Evolutionary conservation across 2,329 filamentous ascomycete genomes (phyloP).

Genomic region (Dactylellina drechsleri): DNA sequence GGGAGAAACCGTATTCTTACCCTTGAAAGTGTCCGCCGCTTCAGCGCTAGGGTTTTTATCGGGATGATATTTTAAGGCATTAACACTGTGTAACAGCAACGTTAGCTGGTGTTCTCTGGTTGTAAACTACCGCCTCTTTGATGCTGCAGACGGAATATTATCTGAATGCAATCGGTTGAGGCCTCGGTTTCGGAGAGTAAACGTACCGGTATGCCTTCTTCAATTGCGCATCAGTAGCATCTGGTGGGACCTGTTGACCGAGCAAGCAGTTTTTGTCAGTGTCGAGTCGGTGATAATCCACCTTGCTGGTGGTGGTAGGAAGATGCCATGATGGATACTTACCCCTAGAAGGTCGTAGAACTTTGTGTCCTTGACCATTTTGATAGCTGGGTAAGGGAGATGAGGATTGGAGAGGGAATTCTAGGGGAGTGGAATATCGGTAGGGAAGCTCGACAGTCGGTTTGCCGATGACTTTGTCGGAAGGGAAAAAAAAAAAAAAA

Average conservation of each 20-base stretch:
- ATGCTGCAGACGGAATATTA: neutral
- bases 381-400: slow-evolving; percentile 60
- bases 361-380: slow-evolving; percentile 82
- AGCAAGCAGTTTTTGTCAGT: slow-evolving; percentile 57
- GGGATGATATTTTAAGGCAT: slow-evolving; percentile 87
- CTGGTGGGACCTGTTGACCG: slow-evolving; percentile 74
- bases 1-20: slow-evolving; percentile 66
- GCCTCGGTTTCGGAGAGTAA: neutral
- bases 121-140: neutral
- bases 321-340: slow-evolving; percentile 61
- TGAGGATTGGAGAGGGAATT: slow-evolving; percentile 14
- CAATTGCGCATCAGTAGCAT: slow-evolving; percentile 83
- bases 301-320: slow-evolving; percentile 38
- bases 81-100: slow-evolving; percentile 67
- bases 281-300: slow-evolving; percentile 11
- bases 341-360: slow-evolving; percentile 82
- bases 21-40: slow-evolving; percentile 98
- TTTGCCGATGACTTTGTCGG: slow-evolving; percentile 36
- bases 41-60: slow-evolving; percentile 96
- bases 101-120: neutral
- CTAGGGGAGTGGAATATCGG: slow-evolving; percentile 21
- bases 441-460: slow-evolving; percentile 13
- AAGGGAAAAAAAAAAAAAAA: slow-evolving; percentile 5
- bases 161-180: neutral
- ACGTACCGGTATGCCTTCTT: slow-evolving; percentile 77